A percentile compares a stretch with the other conserved stretches of the same genome.
These are phyloP conservation scores for Diaporthe eres DNA, from an alignment of 2,329 filamentous ascomycete species.

Conservation along the genomic window DNA sequence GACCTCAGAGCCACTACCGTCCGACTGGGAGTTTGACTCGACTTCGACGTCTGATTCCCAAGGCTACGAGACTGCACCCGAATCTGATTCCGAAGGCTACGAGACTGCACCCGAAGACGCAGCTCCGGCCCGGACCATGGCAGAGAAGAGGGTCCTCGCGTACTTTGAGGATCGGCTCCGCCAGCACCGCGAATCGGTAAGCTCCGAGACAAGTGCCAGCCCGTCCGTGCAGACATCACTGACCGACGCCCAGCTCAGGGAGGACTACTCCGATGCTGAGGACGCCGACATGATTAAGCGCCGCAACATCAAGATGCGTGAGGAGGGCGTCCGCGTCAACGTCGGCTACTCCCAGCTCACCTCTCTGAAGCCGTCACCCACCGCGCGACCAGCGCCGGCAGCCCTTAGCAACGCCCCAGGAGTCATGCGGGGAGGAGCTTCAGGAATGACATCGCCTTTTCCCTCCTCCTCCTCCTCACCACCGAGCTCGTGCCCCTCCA, in stretches of 20 bases:
- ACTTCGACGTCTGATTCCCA: neutral
- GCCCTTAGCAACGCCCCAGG: neutral
- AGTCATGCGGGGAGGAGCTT: no score
- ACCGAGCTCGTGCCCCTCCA: neutral
- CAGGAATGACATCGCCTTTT: no score
- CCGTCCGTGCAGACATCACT: neutral
- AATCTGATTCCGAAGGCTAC: neutral
- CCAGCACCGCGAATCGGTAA: neutral
- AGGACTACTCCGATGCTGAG: neutral
- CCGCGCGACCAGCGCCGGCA: neutral
- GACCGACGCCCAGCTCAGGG: neutral
- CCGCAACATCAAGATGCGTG: neutral
- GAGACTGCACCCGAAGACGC: neutral
- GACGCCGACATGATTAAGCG: neutral
- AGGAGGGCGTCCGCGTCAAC: neutral
- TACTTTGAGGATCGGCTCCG: neutral
- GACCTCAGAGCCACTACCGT: neutral
- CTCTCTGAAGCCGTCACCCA: fast-evolving
- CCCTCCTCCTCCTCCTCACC: neutral
- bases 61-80: neutral
- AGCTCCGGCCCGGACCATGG: neutral
- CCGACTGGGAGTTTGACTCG: neutral
- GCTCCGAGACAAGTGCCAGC: neutral
- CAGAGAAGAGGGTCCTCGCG: neutral
- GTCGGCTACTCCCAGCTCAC: neutral